Conservation (phyloP, 306 rosid species). For the Cicer pinnatifidum region DNA sequence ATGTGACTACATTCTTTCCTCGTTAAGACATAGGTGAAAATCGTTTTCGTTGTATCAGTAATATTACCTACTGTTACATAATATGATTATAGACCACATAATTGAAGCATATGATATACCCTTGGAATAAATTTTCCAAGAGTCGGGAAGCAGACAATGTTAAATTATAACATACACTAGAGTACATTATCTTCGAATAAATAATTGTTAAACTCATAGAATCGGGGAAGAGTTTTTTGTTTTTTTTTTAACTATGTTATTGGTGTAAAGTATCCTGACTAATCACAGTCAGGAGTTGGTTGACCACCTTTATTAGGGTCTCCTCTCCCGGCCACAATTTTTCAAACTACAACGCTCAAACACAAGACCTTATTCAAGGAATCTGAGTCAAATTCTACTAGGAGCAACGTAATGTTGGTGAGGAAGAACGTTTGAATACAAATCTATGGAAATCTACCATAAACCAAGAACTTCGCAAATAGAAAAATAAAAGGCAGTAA, state of each 20-base stretch:
- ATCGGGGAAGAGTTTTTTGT: no score
- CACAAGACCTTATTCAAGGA: no score
- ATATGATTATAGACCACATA: neutral
- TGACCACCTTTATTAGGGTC: no score
- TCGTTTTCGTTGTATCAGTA: neutral
- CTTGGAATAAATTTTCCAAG: conserved; percentile 2
- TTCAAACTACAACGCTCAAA: no score
- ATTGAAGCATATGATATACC: conserved; percentile 7
- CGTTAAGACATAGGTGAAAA: conserved; percentile 31
- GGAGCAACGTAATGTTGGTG: no score
- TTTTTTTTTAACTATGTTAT: no score
- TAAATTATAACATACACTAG: neutral
- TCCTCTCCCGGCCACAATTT: no score
- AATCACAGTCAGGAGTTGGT: no score
- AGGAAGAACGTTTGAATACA: no score
- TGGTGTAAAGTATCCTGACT: no score
- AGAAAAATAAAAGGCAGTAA: neutral
- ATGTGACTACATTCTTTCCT: conserved; percentile 40
- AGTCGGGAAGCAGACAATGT: neutral
- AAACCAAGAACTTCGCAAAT: neutral
- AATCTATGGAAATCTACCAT: neutral
- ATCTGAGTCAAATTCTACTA: no score
- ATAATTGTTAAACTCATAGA: no score
- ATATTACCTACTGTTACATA: neutral
- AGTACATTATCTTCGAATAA: neutral